Evolutionary conservation across 768 basidiomycete species (phyloP), one percentile per base, ranked within the genome.

Genomic region (Dioszegia crocea): DNA sequence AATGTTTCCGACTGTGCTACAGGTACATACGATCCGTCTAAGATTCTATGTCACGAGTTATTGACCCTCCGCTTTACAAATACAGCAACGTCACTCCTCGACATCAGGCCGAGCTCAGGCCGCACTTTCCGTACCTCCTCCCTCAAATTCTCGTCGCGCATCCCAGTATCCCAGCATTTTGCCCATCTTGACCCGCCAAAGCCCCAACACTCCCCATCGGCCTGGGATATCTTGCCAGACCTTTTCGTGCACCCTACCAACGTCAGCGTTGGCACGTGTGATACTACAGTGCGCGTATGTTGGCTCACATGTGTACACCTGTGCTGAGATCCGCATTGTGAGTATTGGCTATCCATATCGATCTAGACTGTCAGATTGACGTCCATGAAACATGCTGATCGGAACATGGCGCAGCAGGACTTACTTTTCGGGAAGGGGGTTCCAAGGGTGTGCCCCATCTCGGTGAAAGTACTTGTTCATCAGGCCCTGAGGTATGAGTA

Each of bases 221-320:
- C 54, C 50, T 11, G 24, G 26, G 10, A 24, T 19, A 4, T 31
- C 30, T 30, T 23, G 17, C 58, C 58, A 59, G 40, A 26, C 33
- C 27, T 53, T 59, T 29, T 53, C 58, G 58, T 59, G 58, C n/a
- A 59, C 24, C 51, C 58, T 59, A 33, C 12, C 6, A 8, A 10
- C n/a, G 17, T 53, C 51, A 53, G 51, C 21, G 2, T 14, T 6
- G 8, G 8, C 14, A 43, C 14, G 40, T 5, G 8, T 43, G 16
- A 9, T 17, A 11, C 11, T 6, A 6, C 29, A 2, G 26, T 17
- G 14, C 3, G 26, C 17, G 5, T 8, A 29, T 10, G 3, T 10
- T 12, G 26, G 36, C 51, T 36, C 21, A 40, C 51, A 53, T 53
- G 23, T 41, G 38, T 24, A 14, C 19, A 12, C 51, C 36, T 10